Percentiles rank a stretch among this genome's conserved stretches.
Evolutionary conservation across 2,329 filamentous ascomycete species (phyloP).

Genomic region (Calonectria pteridis): DNA sequence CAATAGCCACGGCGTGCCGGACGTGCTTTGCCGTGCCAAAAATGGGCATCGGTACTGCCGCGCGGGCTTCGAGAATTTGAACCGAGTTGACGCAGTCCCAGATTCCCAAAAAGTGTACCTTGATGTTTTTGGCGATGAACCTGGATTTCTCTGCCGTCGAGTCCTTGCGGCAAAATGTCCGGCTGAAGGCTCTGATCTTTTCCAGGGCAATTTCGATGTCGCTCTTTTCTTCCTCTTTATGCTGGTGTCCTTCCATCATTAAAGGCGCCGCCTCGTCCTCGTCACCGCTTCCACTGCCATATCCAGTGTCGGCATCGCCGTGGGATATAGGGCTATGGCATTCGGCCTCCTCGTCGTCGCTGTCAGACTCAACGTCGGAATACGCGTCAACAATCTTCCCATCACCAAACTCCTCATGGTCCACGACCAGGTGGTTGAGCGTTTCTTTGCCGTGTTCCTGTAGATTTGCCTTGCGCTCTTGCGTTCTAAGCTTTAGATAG

Average conservation of each 20-base stretch:
- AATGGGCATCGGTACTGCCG: constrained; percentile 52
- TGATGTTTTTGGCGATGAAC: constrained; percentile 51
- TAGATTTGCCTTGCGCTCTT: constrained; percentile 39
- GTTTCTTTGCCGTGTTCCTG: not conserved
- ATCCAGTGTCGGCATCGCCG: not conserved
- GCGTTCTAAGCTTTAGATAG: constrained; percentile 54
- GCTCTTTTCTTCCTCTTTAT: constrained; percentile 25
- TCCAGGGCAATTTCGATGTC: constrained; percentile 44
- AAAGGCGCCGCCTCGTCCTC: not conserved
- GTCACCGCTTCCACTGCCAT: not conserved
- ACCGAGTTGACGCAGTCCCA: constrained; percentile 68
- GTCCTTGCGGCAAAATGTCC: constrained; percentile 61
- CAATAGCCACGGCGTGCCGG: constrained; percentile 65
- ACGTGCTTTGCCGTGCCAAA: constrained; percentile 58
- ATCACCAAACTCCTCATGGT: not conserved
- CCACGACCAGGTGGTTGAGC: not conserved
- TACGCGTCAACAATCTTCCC: not conserved
- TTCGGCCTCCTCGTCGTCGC: not conserved
- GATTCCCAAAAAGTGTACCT: constrained; percentile 66
- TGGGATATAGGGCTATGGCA: not conserved
- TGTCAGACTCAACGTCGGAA: not conserved
- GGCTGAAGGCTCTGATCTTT: constrained; percentile 59
- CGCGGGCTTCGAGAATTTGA: constrained; percentile 53
- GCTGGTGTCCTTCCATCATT: not conserved
- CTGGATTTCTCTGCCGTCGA: constrained; percentile 32